phyloP scores from a whole-genome alignment of 139 green algal genomes.

The Nannochloris sp. region DNA sequence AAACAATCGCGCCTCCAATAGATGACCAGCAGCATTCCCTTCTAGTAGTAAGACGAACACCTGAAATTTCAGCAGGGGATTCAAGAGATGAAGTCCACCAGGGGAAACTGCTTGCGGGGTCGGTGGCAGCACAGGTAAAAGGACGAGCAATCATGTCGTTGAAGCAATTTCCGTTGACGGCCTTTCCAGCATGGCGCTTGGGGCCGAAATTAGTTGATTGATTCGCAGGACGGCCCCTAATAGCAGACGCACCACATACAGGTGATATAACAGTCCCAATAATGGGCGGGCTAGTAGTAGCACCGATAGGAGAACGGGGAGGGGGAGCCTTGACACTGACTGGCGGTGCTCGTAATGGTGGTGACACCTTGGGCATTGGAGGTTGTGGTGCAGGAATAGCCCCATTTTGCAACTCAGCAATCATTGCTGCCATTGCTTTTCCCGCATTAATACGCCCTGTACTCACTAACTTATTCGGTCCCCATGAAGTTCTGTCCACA shows the following conservation, averaged over 20 bases:
- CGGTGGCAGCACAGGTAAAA: background rate
- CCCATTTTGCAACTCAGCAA: background rate
- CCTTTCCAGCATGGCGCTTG: constrained; percentile 2
- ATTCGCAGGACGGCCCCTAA: constrained; percentile 4
- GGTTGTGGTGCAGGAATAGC: background rate
- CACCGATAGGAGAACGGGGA: background rate
- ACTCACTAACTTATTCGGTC: background rate
- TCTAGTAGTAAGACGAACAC: constrained; percentile 8
- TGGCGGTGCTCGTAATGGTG: background rate
- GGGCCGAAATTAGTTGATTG: too few relatives aligned
- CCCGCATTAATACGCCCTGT: constrained; percentile 3
- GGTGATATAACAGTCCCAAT: background rate
- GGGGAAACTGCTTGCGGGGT: background rate
- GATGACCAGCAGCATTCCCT: constrained; percentile 13
- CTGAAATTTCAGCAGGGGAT: background rate
- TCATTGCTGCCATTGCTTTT: background rate
- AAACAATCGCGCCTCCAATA: constrained; percentile 4
- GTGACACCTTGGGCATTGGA: background rate
- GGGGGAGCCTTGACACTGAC: background rate
- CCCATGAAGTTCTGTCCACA: background rate
- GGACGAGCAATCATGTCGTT: background rate
- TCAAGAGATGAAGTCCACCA: constrained; percentile 21
- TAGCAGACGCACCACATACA: constrained; percentile 15
- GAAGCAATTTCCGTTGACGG: constrained; percentile 19
- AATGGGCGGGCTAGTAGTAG: too few relatives aligned